These are phyloP conservation scores for Paramecium pentaurelia DNA, from an alignment of 73 alveolate species.

Conservation along the genomic window DNA sequence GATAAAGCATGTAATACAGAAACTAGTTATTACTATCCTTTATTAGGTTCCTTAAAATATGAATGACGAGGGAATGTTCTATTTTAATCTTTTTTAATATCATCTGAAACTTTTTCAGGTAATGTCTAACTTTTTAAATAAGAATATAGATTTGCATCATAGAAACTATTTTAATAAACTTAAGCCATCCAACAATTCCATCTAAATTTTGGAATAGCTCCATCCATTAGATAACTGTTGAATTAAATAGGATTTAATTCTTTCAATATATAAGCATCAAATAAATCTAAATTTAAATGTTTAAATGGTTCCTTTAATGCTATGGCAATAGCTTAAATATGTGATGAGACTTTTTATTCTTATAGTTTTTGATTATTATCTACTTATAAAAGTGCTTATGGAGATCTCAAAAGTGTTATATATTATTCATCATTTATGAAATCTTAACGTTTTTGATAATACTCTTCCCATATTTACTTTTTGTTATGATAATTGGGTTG, in stretches of 20 bases:
- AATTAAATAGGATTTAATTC: background rate
- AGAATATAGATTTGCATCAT: background rate
- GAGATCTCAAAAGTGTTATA: background rate
- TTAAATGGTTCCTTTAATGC: background rate
- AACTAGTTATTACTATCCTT: background rate
- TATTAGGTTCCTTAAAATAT: background rate
- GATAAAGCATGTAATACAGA: background rate
- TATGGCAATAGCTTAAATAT: background rate
- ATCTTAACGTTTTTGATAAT: background rate
- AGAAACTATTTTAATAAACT: background rate
- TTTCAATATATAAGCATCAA: background rate
- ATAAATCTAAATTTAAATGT: background rate
- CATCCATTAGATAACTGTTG: background rate
- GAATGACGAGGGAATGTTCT: background rate
- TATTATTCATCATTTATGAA: background rate
- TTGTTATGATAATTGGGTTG: background rate
- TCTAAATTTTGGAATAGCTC: background rate
- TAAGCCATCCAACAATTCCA: constrained; percentile 46
- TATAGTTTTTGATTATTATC: background rate
- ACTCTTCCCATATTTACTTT: background rate
- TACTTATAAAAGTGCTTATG: background rate
- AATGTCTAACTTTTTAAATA: background rate
- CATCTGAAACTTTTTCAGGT: background rate
- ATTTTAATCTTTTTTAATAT: background rate
- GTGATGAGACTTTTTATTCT: background rate